Conservation (phyloP, 495 filamentous ascomycete species). For the Neurospora sp. region DNA sequence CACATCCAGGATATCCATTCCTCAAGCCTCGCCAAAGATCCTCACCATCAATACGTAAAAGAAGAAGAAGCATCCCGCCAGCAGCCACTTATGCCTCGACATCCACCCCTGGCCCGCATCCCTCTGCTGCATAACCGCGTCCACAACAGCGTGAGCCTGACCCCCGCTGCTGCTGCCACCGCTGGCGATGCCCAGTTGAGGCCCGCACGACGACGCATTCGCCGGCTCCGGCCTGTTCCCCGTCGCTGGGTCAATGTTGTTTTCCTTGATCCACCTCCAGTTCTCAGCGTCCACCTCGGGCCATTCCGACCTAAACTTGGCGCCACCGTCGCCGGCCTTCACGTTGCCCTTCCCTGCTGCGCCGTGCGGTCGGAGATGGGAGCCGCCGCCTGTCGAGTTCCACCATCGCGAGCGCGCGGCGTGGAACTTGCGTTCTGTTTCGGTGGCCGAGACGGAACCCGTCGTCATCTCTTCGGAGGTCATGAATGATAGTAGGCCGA, state of each 20-base stretch:
- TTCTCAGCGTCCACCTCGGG: constrained; percentile 84
- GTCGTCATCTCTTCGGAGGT: constrained; percentile 99
- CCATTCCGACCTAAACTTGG: constrained; percentile 54
- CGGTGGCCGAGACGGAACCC: constrained; percentile 71
- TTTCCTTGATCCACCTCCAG: constrained; percentile 83
- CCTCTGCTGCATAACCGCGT: constrained; percentile 58
- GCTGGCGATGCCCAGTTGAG: constrained; percentile 54
- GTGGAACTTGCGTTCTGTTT: constrained; percentile 66
- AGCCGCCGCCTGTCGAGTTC: constrained; percentile 95
- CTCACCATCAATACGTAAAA: constrained; percentile 71
- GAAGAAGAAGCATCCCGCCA: constrained; percentile 58
- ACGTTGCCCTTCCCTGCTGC: constrained; percentile 39
- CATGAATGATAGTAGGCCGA: constrained; percentile 93
- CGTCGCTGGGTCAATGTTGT: constrained; percentile 68
- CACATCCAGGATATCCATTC: neutral
- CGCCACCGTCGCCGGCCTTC: constrained; percentile 13
- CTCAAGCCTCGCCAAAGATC: constrained; percentile 43
- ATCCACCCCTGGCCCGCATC: constrained; percentile 79
- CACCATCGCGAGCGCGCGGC: constrained; percentile 83
- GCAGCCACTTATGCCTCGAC: constrained; percentile 60
- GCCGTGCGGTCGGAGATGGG: constrained; percentile 36
- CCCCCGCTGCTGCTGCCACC: constrained; percentile 44
- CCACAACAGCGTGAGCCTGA: constrained; percentile 70
- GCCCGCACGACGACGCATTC: constrained; percentile 51
- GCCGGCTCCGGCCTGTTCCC: constrained; percentile 43